phyloP scores from a whole-genome alignment of 2,329 filamentous ascomycete species.

The Phaeosphaeriaceae sp. region DNA sequence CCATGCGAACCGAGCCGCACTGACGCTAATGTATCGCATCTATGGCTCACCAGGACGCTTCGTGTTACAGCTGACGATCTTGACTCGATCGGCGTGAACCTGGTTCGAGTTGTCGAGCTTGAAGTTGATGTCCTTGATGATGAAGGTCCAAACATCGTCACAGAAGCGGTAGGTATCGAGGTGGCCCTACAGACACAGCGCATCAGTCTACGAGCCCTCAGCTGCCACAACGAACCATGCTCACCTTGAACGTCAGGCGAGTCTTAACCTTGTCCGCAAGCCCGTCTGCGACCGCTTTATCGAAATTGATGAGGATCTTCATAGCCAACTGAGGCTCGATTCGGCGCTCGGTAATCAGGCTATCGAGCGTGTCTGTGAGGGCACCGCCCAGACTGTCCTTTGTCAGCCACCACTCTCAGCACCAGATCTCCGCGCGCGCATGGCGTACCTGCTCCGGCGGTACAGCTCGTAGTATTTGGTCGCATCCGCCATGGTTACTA shows the following conservation, averaged over 20 bases:
- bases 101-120: slow-evolving; percentile 86
- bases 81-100: slow-evolving; percentile 88
- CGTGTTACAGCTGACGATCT: slow-evolving; percentile 97
- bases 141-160: slow-evolving; percentile 99
- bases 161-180: slow-evolving; percentile 99
- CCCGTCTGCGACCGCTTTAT: slow-evolving; percentile 89
- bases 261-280: slow-evolving; percentile 92
- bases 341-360: slow-evolving; percentile 89
- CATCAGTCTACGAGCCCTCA: slow-evolving; percentile 21
- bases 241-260: slow-evolving; percentile 92
- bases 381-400: slow-evolving; percentile 81
- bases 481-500: slow-evolving; percentile 45
- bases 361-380: slow-evolving; percentile 95
- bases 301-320: slow-evolving; percentile 97
- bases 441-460: slow-evolving; percentile 88
- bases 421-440: slow-evolving; percentile 11
- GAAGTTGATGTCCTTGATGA: slow-evolving; percentile 98
- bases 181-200: slow-evolving; percentile 70
- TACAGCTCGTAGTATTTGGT: slow-evolving; percentile 90
- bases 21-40: slow-evolving; percentile 17
- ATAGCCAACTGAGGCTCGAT: slow-evolving; percentile 98
- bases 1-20: not conserved
- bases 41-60: slow-evolving; percentile 73
- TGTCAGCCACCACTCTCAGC: slow-evolving; percentile 33
- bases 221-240: slow-evolving; percentile 14